Evolutionary conservation across 306 rosid genomes (phyloP).

Genomic region (Hippophae gyantsensis): DNA sequence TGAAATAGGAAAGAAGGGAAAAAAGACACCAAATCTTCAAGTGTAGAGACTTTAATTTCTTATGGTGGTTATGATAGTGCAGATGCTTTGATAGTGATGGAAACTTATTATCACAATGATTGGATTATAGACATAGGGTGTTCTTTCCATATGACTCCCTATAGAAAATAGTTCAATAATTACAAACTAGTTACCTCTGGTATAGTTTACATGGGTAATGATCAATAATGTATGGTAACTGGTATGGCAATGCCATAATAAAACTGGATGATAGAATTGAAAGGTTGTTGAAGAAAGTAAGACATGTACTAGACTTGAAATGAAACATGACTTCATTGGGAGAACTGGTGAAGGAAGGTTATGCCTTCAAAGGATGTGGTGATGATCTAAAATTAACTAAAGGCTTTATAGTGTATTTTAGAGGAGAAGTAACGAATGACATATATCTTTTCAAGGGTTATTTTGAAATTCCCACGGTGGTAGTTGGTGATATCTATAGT

Average conservation of each 20-base stretch:
- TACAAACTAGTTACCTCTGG: background rate
- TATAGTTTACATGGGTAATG: background rate
- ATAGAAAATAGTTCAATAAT: background rate
- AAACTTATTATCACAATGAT: background rate
- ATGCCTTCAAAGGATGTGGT: background rate
- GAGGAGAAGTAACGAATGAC: background rate
- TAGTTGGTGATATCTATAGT: too few relatives aligned
- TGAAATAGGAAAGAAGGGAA: too few relatives aligned
- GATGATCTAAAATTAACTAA: background rate
- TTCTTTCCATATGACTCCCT: too few relatives aligned
- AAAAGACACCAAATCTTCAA: too few relatives aligned
- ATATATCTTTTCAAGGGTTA: background rate
- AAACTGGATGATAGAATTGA: background rate
- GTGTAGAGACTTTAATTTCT: too few relatives aligned
- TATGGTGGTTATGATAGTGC: background rate
- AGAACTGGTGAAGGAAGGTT: background rate
- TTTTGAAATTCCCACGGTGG: background rate
- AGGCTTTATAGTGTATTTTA: background rate
- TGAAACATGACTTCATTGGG: background rate
- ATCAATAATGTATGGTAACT: background rate
- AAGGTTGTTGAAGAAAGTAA: background rate
- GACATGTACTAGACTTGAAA: background rate
- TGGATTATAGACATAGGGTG: background rate
- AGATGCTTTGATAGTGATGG: background rate
- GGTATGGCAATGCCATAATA: background rate